Base-by-base conservation (phyloP, 306 rosid genomes). In the Purshia tridentata region DNA sequence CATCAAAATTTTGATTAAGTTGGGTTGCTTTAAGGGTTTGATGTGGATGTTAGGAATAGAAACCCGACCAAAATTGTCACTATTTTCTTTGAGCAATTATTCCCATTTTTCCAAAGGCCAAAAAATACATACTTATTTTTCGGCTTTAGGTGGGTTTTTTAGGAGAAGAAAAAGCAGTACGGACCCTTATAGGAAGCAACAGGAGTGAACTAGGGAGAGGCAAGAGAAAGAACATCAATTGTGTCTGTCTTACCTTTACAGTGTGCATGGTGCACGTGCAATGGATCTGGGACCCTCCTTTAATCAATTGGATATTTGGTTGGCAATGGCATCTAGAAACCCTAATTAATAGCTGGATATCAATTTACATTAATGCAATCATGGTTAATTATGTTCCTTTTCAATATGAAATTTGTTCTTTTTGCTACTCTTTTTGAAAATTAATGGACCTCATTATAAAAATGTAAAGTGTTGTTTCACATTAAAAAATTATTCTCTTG, bases 241-340 rank as follows among this genome's bases (percentile, higher is more conserved):
- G 14, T 50, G 49, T 61, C 4, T 58, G 80, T 81, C 81, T 67
- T 57, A 16, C 48, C 59, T 68, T 69, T 72, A 13, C 42, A 54
- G 35, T 16, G 49, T 58, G 71, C 69, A 80, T 61, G 77, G 80
- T 70, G 73, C 84, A 77, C 90, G 90, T 86, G 86, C 84, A 72
- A 51, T 71, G 72, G 63, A 53, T 29, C 16, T 67, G 86, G 83
- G 78, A 45, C 84, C 69, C 37, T 37, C 72, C 15, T 37, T 37
- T 12, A 18, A 72, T 51, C 65, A 73, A 70, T 74, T 77, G 50
- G 58, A 54, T 60, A n/a, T n/a, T n/a, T n/a, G 42, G 50, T 69
- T 81, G 60, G 65, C 46, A 63, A 64, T 81, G 60, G 65, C 46
- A 63, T 74, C 82, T 69, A 14, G 68, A 74, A 75, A 6, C 74